Evolutionary conservation across 768 basidiomycete species (phyloP).

Genomic region (Panus rudis): DNA sequence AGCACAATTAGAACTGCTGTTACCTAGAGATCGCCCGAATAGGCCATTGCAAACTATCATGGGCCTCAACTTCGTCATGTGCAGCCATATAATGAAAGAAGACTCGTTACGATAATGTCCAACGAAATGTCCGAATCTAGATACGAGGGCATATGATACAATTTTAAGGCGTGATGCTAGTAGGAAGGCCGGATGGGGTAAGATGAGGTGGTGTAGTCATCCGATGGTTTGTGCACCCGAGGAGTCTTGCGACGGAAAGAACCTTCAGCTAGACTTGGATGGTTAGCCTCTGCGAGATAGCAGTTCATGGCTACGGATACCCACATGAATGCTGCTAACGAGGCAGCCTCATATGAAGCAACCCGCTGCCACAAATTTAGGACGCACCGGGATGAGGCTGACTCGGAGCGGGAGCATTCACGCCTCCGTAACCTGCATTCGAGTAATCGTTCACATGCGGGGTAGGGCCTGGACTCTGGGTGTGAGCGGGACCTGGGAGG

Average conservation of each 20-base stretch:
- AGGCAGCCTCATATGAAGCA: conserved; percentile 13
- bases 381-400: conserved; percentile 46
- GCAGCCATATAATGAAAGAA: conserved; percentile 3
- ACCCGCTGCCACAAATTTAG: conserved; percentile 3
- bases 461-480: conserved; percentile 33
- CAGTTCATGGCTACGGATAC: conserved; percentile 19
- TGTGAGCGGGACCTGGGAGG: conserved; percentile 28
- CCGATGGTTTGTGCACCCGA: conserved; percentile 19
- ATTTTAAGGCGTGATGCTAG: background rate
- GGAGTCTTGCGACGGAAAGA: conserved; percentile 39
- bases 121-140: background rate
- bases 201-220: conserved; percentile 14
- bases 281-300: too few relatives aligned
- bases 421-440: conserved; percentile 19
- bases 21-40: too few relatives aligned
- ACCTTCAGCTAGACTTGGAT: conserved; percentile 37
- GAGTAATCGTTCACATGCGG: conserved; percentile 26
- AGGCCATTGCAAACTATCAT: too few relatives aligned
- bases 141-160: background rate
- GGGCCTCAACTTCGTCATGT: too few relatives aligned
- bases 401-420: conserved; percentile 31
- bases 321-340: conserved; percentile 22
- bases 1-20: too few relatives aligned
- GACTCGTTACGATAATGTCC: too few relatives aligned
- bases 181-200: background rate